Evolutionary conservation across 1,139 yeast genomes (phyloP).

Genomic region (Pichia sp.): DNA sequence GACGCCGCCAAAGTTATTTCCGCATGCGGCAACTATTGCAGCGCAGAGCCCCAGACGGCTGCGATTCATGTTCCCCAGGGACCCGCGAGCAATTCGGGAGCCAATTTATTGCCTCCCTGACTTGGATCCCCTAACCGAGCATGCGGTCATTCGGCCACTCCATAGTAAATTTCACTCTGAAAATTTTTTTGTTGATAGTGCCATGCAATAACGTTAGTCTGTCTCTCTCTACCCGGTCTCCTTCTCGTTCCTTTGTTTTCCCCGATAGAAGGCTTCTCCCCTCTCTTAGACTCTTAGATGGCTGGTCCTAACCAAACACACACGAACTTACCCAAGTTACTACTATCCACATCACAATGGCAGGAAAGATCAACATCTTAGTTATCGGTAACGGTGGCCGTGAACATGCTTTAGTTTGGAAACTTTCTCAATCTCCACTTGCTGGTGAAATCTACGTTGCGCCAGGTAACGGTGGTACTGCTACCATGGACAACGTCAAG

Average conservation of each 20-base stretch:
- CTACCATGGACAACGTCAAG: conserved; percentile 53
- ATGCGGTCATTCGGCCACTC: background rate
- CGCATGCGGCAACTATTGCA: no score
- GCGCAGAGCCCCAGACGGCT: no score
- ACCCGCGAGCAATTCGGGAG: background rate
- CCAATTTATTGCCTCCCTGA: background rate
- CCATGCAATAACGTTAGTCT: background rate
- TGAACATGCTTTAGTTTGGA: conserved; percentile 97
- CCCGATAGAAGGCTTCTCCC: background rate
- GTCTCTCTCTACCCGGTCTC: background rate
- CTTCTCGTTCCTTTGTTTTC: background rate
- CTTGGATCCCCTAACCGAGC: background rate
- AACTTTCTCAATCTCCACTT: conserved; percentile 71
- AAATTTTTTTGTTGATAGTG: background rate
- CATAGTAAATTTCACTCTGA: no score
- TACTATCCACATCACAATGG: background rate
- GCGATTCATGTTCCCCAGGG: no score
- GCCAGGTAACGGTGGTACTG: conserved; percentile 97
- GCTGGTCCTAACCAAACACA: background rate
- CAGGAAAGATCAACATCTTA: conserved; percentile 51
- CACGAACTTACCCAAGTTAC: no score
- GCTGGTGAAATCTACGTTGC: conserved; percentile 83
- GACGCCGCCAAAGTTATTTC: no score
- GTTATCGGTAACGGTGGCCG: conserved; percentile 98
- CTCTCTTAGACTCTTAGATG: background rate